phyloP scores from a whole-genome alignment of 345 rosid genomes.

The Nasturtium officinale region DNA sequence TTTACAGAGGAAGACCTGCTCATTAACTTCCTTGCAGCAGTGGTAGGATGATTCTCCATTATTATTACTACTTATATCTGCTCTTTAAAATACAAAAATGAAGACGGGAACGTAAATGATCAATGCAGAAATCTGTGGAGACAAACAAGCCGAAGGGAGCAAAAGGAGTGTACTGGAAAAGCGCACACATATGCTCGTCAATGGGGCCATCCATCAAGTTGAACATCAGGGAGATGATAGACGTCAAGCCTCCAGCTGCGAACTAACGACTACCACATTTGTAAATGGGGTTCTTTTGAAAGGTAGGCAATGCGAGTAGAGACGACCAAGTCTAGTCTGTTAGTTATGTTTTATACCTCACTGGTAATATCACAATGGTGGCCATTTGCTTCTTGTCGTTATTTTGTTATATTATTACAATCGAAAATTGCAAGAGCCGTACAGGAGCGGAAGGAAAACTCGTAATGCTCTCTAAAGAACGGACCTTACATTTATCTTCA shows the following conservation, averaged over 20 bases:
- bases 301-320: constrained; percentile 24
- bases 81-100: constrained; percentile 1
- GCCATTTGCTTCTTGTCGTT: constrained; percentile 14
- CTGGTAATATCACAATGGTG: constrained; percentile 11
- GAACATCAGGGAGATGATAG: constrained; percentile 88
- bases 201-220: constrained; percentile 96
- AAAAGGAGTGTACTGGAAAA: constrained; percentile 97
- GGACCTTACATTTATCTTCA: constrained; percentile 5
- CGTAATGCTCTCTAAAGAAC: constrained; percentile 7
- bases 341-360: constrained; percentile 25
- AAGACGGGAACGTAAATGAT: constrained; percentile 16
- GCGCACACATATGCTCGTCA: constrained; percentile 85
- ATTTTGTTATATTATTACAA: background rate
- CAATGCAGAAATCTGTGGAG: constrained; percentile 85
- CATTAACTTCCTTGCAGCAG: constrained; percentile 74
- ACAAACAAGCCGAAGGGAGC: constrained; percentile 97
- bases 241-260: constrained; percentile 61
- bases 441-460: constrained; percentile 13
- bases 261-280: constrained; percentile 34
- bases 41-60: constrained; percentile 51
- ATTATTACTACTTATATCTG: background rate
- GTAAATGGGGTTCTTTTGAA: constrained; percentile 23
- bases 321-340: constrained; percentile 13
- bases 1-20: constrained; percentile 85
- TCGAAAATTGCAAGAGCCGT: constrained; percentile 3